These are phyloP conservation scores for Ustilago sp. DNA, from an alignment of 1,284 basidiomycete genomes.

Conservation along the genomic window DNA sequence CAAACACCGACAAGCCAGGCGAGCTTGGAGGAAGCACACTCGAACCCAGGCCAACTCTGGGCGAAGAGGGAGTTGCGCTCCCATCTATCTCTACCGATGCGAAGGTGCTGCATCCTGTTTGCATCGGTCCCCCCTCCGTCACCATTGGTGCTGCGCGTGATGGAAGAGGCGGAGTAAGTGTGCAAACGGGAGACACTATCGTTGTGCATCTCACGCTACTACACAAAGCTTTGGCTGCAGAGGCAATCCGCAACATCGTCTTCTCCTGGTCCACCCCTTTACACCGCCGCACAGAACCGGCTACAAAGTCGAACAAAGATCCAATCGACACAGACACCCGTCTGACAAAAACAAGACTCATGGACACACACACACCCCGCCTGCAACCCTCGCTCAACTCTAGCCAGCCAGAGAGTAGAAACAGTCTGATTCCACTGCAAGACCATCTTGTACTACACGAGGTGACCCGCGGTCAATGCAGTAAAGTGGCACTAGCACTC, in stretches of 20 bases:
- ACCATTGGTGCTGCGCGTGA: background rate
- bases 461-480: conserved; percentile 11
- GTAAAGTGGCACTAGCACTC: conserved; percentile 11
- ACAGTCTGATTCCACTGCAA: conserved; percentile 21
- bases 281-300: background rate
- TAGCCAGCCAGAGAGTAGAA: conserved; percentile 16
- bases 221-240: conserved; percentile 2
- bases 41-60: conserved; percentile 25
- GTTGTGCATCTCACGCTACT: conserved; percentile 28
- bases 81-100: conserved; percentile 19
- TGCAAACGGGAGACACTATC: conserved; percentile 23
- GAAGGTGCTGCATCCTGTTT: conserved; percentile 19
- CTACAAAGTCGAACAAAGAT: conserved; percentile 10
- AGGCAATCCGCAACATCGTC: conserved; percentile 14
- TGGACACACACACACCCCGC: conserved; percentile 29
- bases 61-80: conserved; percentile 18
- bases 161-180: background rate
- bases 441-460: conserved; percentile 7
- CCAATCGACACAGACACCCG: conserved; percentile 13
- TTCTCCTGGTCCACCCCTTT: conserved; percentile 11
- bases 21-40: background rate
- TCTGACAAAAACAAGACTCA: conserved; percentile 7
- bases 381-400: conserved; percentile 12
- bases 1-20: background rate
- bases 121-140: background rate